Percentiles rank a stretch among this genome's conserved stretches.
phyloP scores from a whole-genome alignment of 108 stramenopile species.

The Aurantiochytrium sp. region DNA sequence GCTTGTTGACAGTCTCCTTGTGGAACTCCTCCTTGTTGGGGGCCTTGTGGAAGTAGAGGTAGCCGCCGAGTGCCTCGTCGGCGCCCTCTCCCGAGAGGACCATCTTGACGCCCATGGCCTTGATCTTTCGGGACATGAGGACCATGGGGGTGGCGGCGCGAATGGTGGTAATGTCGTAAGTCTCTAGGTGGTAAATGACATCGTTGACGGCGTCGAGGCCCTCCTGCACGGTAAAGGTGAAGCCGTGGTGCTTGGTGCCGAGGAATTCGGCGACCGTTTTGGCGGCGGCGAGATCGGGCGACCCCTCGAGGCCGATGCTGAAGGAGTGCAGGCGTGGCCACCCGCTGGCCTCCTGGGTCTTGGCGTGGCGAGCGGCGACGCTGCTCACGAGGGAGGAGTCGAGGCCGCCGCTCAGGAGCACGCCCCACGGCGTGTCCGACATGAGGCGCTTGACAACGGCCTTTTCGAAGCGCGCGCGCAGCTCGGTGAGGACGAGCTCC shows the following conservation, averaged over 20 bases:
- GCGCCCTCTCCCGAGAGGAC: slow-evolving; percentile 96
- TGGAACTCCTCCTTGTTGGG: slow-evolving; percentile 91
- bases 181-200: slow-evolving; percentile 88
- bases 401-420: slow-evolving; percentile 90
- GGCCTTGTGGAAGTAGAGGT: slow-evolving; percentile 99
- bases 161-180: slow-evolving; percentile 94
- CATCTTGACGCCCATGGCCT: slow-evolving; percentile 99
- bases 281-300: slow-evolving; percentile 90
- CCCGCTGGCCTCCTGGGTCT: slow-evolving; percentile 23
- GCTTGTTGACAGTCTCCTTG: slow-evolving; percentile 91
- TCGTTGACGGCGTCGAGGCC: slow-evolving; percentile 93
- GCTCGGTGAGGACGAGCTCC: slow-evolving; percentile 32
- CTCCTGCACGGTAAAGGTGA: slow-evolving; percentile 92
- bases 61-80: slow-evolving; percentile 95
- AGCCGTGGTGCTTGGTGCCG: slow-evolving; percentile 93
- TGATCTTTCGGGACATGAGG: slow-evolving; percentile 94
- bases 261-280: slow-evolving; percentile 84
- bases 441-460: slow-evolving; percentile 92
- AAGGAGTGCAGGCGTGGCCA: slow-evolving; percentile 83
- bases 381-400: slow-evolving; percentile 93
- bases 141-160: slow-evolving; percentile 96
- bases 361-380: slow-evolving; percentile 80
- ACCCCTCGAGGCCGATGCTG: slow-evolving; percentile 79
- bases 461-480: slow-evolving; percentile 81
- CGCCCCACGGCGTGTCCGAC: slow-evolving; percentile 98